Conservation (phyloP, 2,329 filamentous ascomycete genomes). For the Xylaria sp. region DNA sequence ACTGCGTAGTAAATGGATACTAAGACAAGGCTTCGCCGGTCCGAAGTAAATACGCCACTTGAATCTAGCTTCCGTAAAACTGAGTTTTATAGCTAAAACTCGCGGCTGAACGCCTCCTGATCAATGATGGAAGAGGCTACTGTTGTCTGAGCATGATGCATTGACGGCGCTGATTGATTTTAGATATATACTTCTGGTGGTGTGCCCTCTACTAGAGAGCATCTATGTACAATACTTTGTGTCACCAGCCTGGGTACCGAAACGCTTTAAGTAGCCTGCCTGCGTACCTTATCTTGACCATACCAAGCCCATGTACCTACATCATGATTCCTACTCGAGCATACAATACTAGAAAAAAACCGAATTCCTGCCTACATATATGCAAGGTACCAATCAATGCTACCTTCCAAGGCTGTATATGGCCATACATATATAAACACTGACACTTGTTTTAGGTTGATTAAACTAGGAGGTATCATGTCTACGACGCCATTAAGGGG, state of each 20-base stretch:
- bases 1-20: background rate
- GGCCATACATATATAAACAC: background rate
- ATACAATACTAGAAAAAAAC: too few relatives aligned
- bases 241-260: background rate
- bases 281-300: too few relatives aligned
- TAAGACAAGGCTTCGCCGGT: background rate
- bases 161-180: too few relatives aligned
- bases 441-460: conserved; percentile 1
- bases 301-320: too few relatives aligned
- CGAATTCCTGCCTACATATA: too few relatives aligned
- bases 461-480: background rate
- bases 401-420: background rate
- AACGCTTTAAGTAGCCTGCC: background rate
- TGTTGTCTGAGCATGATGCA: too few relatives aligned
- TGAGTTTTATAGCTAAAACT: background rate
- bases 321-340: too few relatives aligned
- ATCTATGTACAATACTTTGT: background rate
- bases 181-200: too few relatives aligned
- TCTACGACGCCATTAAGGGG: conserved; percentile 21
- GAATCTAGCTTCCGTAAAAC: background rate
- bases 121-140: background rate
- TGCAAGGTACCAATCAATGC: too few relatives aligned
- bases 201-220: background rate
- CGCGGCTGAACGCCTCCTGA: background rate
- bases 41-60: background rate